Evolutionary conservation across 2,329 filamentous ascomycete genomes (phyloP), one percentile per base, ranked within the genome.

Genomic region (Sporothrix globosa): DNA sequence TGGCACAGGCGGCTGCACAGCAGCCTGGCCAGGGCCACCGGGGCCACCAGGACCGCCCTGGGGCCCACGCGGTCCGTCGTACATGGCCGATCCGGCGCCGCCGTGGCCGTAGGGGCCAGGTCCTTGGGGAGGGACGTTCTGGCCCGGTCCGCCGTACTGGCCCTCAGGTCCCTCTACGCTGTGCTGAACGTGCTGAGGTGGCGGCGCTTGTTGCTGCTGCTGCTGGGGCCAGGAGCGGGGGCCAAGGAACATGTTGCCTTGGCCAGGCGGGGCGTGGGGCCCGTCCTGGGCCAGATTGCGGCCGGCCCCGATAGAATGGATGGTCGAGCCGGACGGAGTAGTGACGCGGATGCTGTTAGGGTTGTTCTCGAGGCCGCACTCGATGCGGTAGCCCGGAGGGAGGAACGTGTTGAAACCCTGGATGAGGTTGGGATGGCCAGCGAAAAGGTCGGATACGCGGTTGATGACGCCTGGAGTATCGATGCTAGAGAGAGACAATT

Each of bases 321-420:
- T 92, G 13, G 93, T 97, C 2, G 95, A 98, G n/a, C 96, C 96
- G 84, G 96, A 97, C 0, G 96, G 96, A 0, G 96, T 99, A 0
- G 96, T 99, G 19, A 99, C 96, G 74, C 96, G 87, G 73, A 99
- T 99, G 3, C 93, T 93, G 78, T 97, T 97, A 1, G 95, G 95
- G 76, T 98, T 95, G 74, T 96, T 95, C 46, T 93, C 93, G 19
- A 92, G 90, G 41, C 95, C 95, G 77, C 96, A 99, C 78, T 99
- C 96, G 72, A 99, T 99, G 71, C 96, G 88, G 79, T 99, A 99
- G 2, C 96, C 94, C 0, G 94, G 94, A 3, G 96, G 96, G 10
- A 99, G 83, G 78, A 99, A 99, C 0, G 96, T 99, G 78, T 99
- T 99, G 80, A 99, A 99, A 0, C 96, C 96, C 80, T 98, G 95